Evolutionary conservation across 2,329 filamentous ascomycete genomes (phyloP), one percentile per base, ranked within the genome.

Genomic region (Juglanconis oblonga): DNA sequence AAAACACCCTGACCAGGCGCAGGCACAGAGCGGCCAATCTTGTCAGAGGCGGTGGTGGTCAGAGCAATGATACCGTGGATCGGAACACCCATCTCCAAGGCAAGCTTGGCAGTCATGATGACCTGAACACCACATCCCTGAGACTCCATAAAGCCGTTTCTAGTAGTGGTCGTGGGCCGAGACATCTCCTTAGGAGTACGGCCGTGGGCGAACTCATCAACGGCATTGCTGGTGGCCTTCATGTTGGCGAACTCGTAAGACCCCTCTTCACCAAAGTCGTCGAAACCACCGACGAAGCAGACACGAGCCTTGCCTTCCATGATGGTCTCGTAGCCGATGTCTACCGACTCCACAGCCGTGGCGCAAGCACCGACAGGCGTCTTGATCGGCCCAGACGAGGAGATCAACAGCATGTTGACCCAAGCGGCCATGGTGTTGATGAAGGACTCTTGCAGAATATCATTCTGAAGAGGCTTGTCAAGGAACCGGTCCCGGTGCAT

Each of bases 221-320:
- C 90, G 32, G 94, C 93, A 72, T 98, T 99, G 84, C 93, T 97
- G 58, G 95, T 99, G 62, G 95, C 95, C 79, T 97, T 96, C 95
- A 99, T 99, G 82, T 99, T 99, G 81, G 95, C 95, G 74, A 99
- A 99, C 77, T 99, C 95, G 72, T 97, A 99, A 1, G 95, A 99
- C 55, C 95, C 96, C 79, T 99, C 95, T 79, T 99, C 95, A 71
- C 96, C 92, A 81, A 99, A 97, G 78, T 99, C 96, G 79, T 99
- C 95, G 71, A 99, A 98, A 67, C 95, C 95, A 85, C 95, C 95
- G 62, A 99, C 96, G 66, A 99, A 89, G 83, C 94, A 98, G 71
- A 99, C 87, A 55, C 93, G 91, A 62, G 96, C 95, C 83, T 99
- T 99, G 77, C 95, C 95, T 76, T 98, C 94, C 70, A 97, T 88